Conservation (phyloP, 257 asterid species). For the Verbena officinalis region DNA sequence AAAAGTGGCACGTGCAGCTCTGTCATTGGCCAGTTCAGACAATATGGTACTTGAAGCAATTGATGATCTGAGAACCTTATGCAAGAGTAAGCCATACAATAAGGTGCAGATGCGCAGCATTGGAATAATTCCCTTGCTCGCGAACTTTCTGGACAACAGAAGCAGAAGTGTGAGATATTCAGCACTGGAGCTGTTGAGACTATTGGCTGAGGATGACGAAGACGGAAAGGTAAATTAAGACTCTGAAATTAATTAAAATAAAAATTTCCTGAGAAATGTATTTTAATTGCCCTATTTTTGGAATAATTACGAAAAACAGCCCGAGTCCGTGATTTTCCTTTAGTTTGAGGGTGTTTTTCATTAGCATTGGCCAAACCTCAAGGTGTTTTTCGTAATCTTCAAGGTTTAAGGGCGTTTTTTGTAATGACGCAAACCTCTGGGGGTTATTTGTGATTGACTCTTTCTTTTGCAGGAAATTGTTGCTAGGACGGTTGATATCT, state of each 20-base stretch:
- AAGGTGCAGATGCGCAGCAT: conserved; percentile 58
- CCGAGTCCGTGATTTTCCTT: too few species aligned
- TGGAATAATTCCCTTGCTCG: conserved; percentile 68
- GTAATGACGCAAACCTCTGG: too few species aligned
- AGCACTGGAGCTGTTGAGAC: conserved; percentile 49
- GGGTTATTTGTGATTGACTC: too few species aligned
- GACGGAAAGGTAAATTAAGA: conserved; percentile 52
- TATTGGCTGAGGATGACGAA: conserved; percentile 65
- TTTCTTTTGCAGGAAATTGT: conserved; percentile 56
- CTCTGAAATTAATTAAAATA: not conserved
- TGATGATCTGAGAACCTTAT: conserved; percentile 53
- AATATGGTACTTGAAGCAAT: conserved; percentile 72
- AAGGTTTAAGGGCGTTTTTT: too few species aligned
- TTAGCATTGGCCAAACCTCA: too few species aligned
- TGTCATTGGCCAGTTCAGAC: conserved; percentile 66
- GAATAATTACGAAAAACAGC: too few species aligned
- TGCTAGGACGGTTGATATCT: conserved; percentile 47
- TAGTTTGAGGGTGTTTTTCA: too few species aligned
- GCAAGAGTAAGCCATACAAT: conserved; percentile 50
- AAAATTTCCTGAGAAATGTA: not conserved
- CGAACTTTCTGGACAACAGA: conserved; percentile 51
- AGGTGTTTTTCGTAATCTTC: too few species aligned
- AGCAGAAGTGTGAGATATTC: conserved; percentile 54
- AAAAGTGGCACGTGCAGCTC: conserved; percentile 73
- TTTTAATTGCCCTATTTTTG: too few species aligned